Conservation (phyloP, 495 filamentous ascomycete species). For the Aspergillus ostianus region DNA sequence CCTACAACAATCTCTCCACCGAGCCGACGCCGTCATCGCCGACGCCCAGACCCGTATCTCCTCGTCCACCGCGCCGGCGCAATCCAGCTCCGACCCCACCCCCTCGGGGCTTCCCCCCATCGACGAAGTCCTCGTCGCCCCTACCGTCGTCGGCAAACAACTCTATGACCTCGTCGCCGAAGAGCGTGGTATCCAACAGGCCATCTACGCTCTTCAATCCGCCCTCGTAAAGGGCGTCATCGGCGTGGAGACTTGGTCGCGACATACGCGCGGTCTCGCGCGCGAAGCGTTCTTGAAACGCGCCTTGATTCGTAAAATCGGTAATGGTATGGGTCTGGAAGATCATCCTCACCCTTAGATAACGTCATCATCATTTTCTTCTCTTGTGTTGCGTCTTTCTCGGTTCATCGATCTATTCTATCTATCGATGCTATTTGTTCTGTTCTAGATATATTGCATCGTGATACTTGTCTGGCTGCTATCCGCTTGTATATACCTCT, state of each 20-base stretch:
- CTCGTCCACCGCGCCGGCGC: constrained; percentile 18
- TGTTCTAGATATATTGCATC: too few relatives aligned
- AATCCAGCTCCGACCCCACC: constrained; percentile 35
- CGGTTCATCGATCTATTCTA: background rate
- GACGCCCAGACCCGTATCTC: constrained; percentile 49
- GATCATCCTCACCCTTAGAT: constrained; percentile 13
- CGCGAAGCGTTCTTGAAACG: constrained; percentile 90
- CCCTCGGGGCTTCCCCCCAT: constrained; percentile 59
- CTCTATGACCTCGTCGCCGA: constrained; percentile 85
- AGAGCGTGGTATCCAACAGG: constrained; percentile 78
- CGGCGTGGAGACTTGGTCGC: constrained; percentile 74
- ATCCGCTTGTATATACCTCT: too few relatives aligned
- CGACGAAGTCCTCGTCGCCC: constrained; percentile 89
- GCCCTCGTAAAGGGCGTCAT: constrained; percentile 82
- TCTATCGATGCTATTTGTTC: too few relatives aligned
- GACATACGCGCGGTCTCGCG: constrained; percentile 77
- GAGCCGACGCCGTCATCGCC: constrained; percentile 77
- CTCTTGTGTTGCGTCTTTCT: background rate
- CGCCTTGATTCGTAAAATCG: constrained; percentile 86
- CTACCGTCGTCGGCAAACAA: constrained; percentile 89
- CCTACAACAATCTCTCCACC: constrained; percentile 69
- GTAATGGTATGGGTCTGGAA: constrained; percentile 72
- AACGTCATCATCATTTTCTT: constrained; percentile 5
- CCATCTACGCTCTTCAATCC: constrained; percentile 77
- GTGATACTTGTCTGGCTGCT: too few relatives aligned